A percentile compares a stretch with the other conserved stretches of the same genome.
phyloP scores from a whole-genome alignment of 805 yeast genomes.

The Teunomyces tritomae region DNA sequence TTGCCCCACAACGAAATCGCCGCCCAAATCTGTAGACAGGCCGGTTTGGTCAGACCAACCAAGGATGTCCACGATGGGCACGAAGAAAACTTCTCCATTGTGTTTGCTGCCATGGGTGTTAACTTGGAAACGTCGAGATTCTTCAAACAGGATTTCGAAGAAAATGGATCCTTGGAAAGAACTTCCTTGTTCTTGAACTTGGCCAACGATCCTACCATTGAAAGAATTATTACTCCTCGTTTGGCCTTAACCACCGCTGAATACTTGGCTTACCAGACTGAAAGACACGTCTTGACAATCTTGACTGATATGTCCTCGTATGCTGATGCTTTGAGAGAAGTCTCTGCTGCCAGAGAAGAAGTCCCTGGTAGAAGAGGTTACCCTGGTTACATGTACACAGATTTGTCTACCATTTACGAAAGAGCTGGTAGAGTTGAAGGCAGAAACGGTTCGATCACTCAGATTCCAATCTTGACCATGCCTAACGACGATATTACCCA shows the following conservation, averaged over 20 bases:
- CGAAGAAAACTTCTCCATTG: slow-evolving; percentile 98
- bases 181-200: slow-evolving; percentile 93
- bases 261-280: slow-evolving; percentile 97
- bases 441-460: slow-evolving; percentile 98
- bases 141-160: slow-evolving; percentile 99
- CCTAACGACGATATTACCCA: slow-evolving; percentile 99
- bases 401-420: slow-evolving; percentile 97
- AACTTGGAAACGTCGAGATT: slow-evolving; percentile 97
- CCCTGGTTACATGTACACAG: slow-evolving; percentile 99
- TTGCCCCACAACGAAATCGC: slow-evolving; percentile 99
- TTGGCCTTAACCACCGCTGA: slow-evolving; percentile 98
- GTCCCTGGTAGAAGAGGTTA: slow-evolving; percentile 99
- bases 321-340: slow-evolving; percentile 99
- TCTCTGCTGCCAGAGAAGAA: slow-evolving; percentile 99
- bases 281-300: slow-evolving; percentile 96
- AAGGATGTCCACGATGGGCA: slow-evolving; percentile 99
- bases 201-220: slow-evolving; percentile 99
- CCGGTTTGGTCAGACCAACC: slow-evolving; percentile 98
- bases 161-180: slow-evolving; percentile 97
- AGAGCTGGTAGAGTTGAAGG: slow-evolving; percentile 99
- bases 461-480: slow-evolving; percentile 98
- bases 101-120: slow-evolving; percentile 99
- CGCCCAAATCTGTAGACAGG: slow-evolving; percentile 99
- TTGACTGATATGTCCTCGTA: slow-evolving; percentile 99
- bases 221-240: slow-evolving; percentile 98